These are phyloP conservation scores for Remersonia thermophila DNA, from an alignment of 2,329 filamentous ascomycete genomes.

Conservation along the genomic window DNA sequence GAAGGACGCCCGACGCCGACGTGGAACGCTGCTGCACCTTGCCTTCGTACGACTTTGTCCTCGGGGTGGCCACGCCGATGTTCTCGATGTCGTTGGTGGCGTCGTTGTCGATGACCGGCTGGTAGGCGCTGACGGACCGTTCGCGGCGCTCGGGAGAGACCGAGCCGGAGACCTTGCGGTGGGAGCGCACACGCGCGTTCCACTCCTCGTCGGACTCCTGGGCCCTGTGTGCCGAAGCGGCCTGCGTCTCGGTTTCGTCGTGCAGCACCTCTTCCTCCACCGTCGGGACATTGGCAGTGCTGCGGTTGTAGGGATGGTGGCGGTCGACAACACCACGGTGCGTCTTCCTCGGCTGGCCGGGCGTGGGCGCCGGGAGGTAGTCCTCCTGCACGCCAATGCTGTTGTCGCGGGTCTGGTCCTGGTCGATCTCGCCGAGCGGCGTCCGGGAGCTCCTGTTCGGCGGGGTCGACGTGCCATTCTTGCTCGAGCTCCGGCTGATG, in stretches of 20 bases:
- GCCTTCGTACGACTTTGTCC: conserved; percentile 48
- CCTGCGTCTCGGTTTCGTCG: conserved; percentile 27
- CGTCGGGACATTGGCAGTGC: conserved; percentile 35
- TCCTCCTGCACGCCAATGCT: conserved; percentile 66
- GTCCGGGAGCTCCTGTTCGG: conserved; percentile 63
- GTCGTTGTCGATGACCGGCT: conserved; percentile 52
- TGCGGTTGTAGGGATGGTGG: conserved; percentile 55
- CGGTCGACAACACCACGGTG: conserved; percentile 53
- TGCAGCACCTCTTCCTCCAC: conserved; percentile 36
- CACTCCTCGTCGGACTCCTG: conserved; percentile 78
- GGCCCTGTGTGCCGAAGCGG: conserved; percentile 25
- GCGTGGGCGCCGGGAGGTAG: conserved; percentile 86
- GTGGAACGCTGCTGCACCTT: conserved; percentile 31
- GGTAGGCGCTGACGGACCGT: conserved; percentile 58
- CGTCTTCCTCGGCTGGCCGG: conserved; percentile 87
- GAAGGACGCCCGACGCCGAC: conserved; percentile 43
- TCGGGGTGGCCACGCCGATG: conserved; percentile 37
- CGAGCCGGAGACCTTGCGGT: conserved; percentile 51
- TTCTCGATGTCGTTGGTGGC: conserved; percentile 62
- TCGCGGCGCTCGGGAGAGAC: conserved; percentile 38
- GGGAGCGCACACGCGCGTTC: conserved; percentile 61
- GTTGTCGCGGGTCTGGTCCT: conserved; percentile 45
- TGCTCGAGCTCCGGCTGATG: conserved; percentile 47
- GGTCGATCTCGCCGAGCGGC: conserved; percentile 87
- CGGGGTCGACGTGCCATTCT: conserved; percentile 58